A percentile compares a stretch with the other conserved stretches of the same genome.
Conservation (phyloP, 2,329 filamentous ascomycete genomes). For the Beauveria pseudobassiana region DNA sequence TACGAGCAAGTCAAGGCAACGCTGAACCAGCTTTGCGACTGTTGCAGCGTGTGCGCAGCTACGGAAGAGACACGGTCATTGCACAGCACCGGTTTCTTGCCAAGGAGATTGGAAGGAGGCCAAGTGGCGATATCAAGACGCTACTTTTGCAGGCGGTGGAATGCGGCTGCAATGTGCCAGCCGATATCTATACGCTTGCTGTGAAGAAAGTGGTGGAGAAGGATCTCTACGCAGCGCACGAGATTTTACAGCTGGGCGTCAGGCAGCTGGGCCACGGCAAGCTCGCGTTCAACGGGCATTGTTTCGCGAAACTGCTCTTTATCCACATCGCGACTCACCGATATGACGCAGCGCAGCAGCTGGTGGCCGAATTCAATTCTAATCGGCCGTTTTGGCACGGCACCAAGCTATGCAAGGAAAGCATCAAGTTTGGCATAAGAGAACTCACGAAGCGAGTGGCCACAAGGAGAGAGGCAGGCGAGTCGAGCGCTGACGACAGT, state of each 20-base stretch:
- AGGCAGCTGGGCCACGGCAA: constrained; percentile 28
- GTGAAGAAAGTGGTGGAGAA: constrained; percentile 22
- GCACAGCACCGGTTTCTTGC: not conserved
- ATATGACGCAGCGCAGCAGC: constrained; percentile 23
- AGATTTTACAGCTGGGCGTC: constrained; percentile 29
- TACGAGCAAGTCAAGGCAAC: not conserved
- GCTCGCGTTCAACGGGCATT: constrained; percentile 29
- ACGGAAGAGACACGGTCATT: not conserved
- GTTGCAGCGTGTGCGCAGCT: not conserved
- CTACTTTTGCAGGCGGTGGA: not conserved
- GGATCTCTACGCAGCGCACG: constrained; percentile 23
- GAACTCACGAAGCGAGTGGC: constrained; percentile 21
- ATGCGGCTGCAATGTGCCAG: constrained; percentile 24
- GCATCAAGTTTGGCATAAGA: constrained; percentile 32
- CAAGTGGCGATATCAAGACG: not conserved
- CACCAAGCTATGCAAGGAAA: constrained; percentile 28
- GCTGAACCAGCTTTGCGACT: not conserved
- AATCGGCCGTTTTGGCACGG: constrained; percentile 30
- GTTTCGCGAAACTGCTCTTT: constrained; percentile 30
- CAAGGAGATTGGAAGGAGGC: not conserved
- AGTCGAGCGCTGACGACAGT: not conserved
- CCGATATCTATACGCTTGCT: constrained; percentile 30
- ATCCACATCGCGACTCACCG: constrained; percentile 24
- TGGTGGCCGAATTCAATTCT: constrained; percentile 25
- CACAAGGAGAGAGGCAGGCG: constrained; percentile 9